Evolutionary conservation across 805 yeast species (phyloP).

Genomic region (Saccharomycopsis amapae): DNA sequence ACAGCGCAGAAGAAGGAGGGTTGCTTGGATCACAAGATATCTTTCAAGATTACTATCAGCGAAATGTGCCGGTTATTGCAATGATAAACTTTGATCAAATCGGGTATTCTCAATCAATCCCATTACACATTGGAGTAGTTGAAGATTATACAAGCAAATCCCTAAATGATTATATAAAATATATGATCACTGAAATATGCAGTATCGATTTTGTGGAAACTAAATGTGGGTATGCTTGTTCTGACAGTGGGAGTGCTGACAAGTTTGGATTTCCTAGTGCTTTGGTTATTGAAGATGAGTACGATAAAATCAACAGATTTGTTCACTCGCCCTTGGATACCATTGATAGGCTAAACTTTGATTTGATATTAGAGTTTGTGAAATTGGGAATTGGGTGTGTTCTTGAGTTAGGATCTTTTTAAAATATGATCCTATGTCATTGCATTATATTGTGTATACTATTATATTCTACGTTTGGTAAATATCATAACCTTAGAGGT

Average conservation of each 20-base stretch:
- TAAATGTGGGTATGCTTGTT: slow-evolving; percentile 84
- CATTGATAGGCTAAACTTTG: slow-evolving; percentile 67
- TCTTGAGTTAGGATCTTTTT: slow-evolving; percentile 61
- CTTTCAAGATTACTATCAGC: slow-evolving; percentile 43
- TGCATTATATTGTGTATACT: too few species aligned
- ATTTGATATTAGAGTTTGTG: slow-evolving; percentile 74
- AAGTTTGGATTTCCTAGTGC: slow-evolving; percentile 80
- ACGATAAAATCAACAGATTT: slow-evolving; percentile 55
- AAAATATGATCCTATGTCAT: too few species aligned
- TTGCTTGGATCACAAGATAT: slow-evolving; percentile 79
- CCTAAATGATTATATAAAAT: slow-evolving; percentile 55
- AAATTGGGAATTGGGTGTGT: slow-evolving; percentile 69
- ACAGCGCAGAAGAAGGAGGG: slow-evolving; percentile 94
- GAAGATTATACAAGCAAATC: slow-evolving; percentile 55
- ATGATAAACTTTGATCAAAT: slow-evolving; percentile 97
- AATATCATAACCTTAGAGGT: slow-evolving; percentile 21
- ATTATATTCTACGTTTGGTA: too few species aligned
- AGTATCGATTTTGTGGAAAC: slow-evolving; percentile 60
- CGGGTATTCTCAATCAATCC: slow-evolving; percentile 46
- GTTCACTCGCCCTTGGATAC: slow-evolving; percentile 80
- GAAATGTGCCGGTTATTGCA: slow-evolving; percentile 51
- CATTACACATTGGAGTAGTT: slow-evolving; percentile 57
- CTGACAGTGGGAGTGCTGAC: slow-evolving; percentile 85
- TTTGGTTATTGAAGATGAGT: slow-evolving; percentile 72
- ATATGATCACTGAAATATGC: slow-evolving; percentile 55